Base-by-base conservation (phyloP, 495 filamentous ascomycete genomes). In the Collariella sp. region DNA sequence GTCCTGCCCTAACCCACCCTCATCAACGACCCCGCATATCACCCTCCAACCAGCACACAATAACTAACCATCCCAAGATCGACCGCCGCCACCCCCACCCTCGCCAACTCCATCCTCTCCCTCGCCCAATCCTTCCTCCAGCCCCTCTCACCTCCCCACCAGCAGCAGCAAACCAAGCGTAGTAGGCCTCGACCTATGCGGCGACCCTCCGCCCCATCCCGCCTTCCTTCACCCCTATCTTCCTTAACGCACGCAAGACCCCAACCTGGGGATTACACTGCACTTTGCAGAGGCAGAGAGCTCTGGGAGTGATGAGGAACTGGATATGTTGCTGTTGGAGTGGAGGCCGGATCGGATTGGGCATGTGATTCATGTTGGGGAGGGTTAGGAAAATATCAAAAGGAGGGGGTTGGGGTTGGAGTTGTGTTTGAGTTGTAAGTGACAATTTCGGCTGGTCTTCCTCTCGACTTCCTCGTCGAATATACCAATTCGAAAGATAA, bases 131-230 rank as follows among this genome's bases (percentile, higher is more conserved):
- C 69, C 41, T 83, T 84, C 68, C 67, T 65, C 5, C 24, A n/a
- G n/a, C n/a, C n/a, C n/a, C n/a, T n/a, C n/a, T n/a, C n/a, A n/a
- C n/a, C n/a, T n/a, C n/a, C n/a, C n/a, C n/a, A n/a, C n/a, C n/a
- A n/a, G n/a, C n/a, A n/a, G n/a, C n/a, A n/a, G n/a, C n/a, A n/a
- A n/a, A n/a, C n/a, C n/a, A n/a, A n/a, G 83, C 34, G 79, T 93
- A 41, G 86, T 93, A 0, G 89, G 84, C 31, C 63, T 95, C 41
- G 88, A 94, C 66, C 75, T 94, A 12, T 91, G 87, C 68, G 88
- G 89, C 6, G 81, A 95, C 61, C 89, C 56, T 84, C 88, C 15
- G 70, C 23, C 22, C 47, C 10, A 23, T 73, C 9, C 76, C 0
- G 61, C 74, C 1, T 85, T 85, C 60, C 22, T 36, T 50, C 22